Evolutionary conservation across 1,284 basidiomycete species (phyloP).

Genomic region (Heliocybe sulcata): DNA sequence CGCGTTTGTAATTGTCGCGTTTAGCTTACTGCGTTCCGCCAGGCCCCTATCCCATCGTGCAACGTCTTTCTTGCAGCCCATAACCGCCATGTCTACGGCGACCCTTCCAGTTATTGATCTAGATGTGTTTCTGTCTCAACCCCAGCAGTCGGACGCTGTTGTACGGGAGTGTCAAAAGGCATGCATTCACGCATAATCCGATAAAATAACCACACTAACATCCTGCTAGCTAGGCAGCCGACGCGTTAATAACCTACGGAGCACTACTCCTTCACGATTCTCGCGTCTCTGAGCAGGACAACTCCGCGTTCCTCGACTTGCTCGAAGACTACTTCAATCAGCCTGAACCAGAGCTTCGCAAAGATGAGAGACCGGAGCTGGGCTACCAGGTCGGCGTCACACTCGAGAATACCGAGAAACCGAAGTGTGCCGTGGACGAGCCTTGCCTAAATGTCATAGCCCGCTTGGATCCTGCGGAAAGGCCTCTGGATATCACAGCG

Average conservation of each 20-base stretch:
- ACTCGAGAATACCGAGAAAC: conserved; percentile 89
- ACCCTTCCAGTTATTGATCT: conserved; percentile 70
- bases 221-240: conserved; percentile 47
- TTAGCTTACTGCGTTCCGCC: too few species aligned
- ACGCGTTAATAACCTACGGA: conserved; percentile 75
- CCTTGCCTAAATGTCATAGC: conserved; percentile 69
- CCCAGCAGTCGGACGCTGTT: conserved; percentile 38
- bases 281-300: conserved; percentile 77
- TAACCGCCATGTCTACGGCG: conserved; percentile 19
- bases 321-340: conserved; percentile 87
- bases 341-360: conserved; percentile 47
- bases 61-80: too few species aligned
- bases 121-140: conserved; percentile 62
- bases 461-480: conserved; percentile 63
- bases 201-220: background rate
- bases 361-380: conserved; percentile 77
- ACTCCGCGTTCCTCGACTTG: conserved; percentile 72
- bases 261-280: conserved; percentile 80
- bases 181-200: conserved; percentile 2
- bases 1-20: background rate
- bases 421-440: conserved; percentile 76
- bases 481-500: conserved; percentile 74
- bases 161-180: conserved; percentile 65
- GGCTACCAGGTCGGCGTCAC: conserved; percentile 80
- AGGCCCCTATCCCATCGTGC: too few species aligned